Base-by-base conservation (phyloP, 108 stramenopile species). In the Nitzschia putrida region DNA sequence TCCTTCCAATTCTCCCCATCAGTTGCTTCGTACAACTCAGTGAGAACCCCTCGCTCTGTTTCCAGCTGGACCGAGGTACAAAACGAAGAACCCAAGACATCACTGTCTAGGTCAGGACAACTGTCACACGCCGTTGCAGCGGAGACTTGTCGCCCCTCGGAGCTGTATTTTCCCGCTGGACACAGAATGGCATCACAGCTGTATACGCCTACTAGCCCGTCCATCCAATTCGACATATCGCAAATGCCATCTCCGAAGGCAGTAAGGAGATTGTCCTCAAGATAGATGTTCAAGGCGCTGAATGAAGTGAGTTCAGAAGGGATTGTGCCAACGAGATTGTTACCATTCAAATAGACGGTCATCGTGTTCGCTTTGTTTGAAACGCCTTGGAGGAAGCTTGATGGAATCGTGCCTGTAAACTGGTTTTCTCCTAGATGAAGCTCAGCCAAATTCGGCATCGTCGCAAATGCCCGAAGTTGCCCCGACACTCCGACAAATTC, bases 141-240 rank as follows among this genome's bases (percentile, higher is more conserved):
- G 44, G 66, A 76, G 21, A 74, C 81, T 51, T 85, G 84, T 44
- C 87, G 86, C 13, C 91, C 88, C n/a, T 77, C 70, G 0, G 59
- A 20, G 66, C 83, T 92, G 63, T 66, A 88, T 38, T 63, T 64
- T 7, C 85, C 86, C 12, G 85, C 77, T 8, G 81, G 80, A 65
- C 91, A 92, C 51, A 92, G 69, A 66, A 92, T 81, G 8, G 85
- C 91, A 72, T 85, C 75, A 55, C 91, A 92, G 0, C 73, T 76
- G 65, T 73, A 88, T 9, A 50, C 23, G 11, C 60, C 74, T 16
- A 92, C 87, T 53, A 61, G 72, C 8, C 82, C 82, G 49, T 83
- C 78, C 84, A 85, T 85, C 91, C 88, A 93, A 37, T 50, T 23
- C 13, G 73, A 64, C 22, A 75, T 77, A 22, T 81, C 76, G 25